These are phyloP conservation scores for Trebouxia sp. DNA, from an alignment of 139 green algal genomes.

Conservation along the genomic window DNA sequence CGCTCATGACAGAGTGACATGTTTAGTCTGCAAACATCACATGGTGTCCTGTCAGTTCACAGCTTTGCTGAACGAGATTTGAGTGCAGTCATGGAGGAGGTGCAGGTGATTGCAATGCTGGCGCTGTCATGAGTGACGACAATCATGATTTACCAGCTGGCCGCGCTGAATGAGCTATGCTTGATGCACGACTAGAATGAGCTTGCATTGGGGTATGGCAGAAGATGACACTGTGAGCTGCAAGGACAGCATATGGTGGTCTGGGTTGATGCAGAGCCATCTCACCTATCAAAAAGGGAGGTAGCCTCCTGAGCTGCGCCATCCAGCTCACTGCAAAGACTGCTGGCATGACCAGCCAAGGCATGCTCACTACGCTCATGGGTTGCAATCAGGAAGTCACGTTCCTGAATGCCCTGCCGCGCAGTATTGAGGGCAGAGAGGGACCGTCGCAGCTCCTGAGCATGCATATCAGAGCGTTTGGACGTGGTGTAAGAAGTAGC, in stretches of 20 bases:
- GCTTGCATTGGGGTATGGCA: too few relatives aligned
- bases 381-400: constrained; percentile 61
- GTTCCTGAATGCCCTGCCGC: constrained; percentile 51
- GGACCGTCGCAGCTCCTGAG: constrained; percentile 32
- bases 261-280: neutral
- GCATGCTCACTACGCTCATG: constrained; percentile 63
- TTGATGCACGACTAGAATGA: too few relatives aligned
- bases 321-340: constrained; percentile 48
- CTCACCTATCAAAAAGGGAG: constrained; percentile 42
- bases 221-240: too few relatives aligned
- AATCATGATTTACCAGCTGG: too few relatives aligned
- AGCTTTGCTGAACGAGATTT: too few relatives aligned
- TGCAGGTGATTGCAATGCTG: too few relatives aligned
- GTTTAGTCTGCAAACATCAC: constrained; percentile 36
- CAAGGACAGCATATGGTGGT: too few relatives aligned
- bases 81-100: too few relatives aligned
- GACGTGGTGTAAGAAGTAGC: too few relatives aligned
- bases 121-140: too few relatives aligned
- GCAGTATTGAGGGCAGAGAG: constrained; percentile 23
- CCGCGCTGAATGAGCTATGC: too few relatives aligned
- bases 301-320: constrained; percentile 37
- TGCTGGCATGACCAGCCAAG: constrained; percentile 53
- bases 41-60: too few relatives aligned
- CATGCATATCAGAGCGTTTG: neutral
- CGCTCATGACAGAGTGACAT: constrained; percentile 44